These are phyloP conservation scores for Tricholoma hemisulphureum DNA, from an alignment of 768 basidiomycete species.

Conservation along the genomic window DNA sequence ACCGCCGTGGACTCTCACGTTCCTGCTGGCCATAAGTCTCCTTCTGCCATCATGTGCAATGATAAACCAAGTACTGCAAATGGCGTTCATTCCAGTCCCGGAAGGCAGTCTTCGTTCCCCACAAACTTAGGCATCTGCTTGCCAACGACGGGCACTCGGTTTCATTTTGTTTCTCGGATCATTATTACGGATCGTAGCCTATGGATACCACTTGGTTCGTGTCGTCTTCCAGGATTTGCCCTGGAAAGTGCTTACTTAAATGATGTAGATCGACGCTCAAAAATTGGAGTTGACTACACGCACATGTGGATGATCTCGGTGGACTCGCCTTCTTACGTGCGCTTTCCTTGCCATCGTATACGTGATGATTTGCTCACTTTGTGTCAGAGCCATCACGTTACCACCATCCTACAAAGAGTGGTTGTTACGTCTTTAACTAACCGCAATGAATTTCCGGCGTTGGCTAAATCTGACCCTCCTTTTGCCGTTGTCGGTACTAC, in stretches of 20 bases:
- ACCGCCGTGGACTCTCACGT: neutral
- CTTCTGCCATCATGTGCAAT: neutral
- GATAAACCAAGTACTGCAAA: neutral
- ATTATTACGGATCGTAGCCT: conserved; percentile 48
- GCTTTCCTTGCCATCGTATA: conserved; percentile 9
- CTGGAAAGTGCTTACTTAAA: neutral
- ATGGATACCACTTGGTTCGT: conserved; percentile 43
- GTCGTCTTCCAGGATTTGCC: neutral
- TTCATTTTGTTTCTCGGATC: conserved; percentile 49
- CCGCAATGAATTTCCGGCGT: conserved; percentile 11
- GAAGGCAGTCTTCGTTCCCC: too few relatives aligned
- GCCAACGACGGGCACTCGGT: conserved; percentile 33
- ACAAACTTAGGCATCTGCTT: neutral
- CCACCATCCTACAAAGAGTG: conserved; percentile 41
- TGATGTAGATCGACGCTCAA: conserved; percentile 29
- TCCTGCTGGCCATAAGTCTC: neutral
- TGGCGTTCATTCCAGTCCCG: neutral
- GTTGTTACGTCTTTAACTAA: conserved; percentile 32
- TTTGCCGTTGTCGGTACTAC: conserved; percentile 45
- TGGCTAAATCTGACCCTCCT: conserved; percentile 35
- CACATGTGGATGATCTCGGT: conserved; percentile 59
- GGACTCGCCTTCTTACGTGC: conserved; percentile 51
- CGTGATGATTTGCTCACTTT: conserved; percentile 7
- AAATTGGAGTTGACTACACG: conserved; percentile 28
- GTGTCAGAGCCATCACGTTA: conserved; percentile 41